These are phyloP conservation scores for Rhodotorula paludigena DNA, from an alignment of 768 basidiomycete genomes.

Conservation along the genomic window DNA sequence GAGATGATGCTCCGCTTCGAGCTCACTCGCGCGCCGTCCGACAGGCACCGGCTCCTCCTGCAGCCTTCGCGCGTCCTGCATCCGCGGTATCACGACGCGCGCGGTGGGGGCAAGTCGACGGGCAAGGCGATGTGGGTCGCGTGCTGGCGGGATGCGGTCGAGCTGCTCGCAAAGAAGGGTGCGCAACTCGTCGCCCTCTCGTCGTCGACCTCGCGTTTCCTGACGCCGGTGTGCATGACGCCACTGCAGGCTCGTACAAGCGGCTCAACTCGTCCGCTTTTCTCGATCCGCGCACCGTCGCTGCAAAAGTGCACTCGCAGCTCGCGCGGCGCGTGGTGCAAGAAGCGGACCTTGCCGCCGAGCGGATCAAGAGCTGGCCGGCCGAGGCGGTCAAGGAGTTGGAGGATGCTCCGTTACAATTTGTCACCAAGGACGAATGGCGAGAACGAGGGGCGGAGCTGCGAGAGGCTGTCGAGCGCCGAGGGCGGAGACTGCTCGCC, in stretches of 20 bases:
- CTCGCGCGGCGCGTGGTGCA: not conserved
- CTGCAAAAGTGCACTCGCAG: not conserved
- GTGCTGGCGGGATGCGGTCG: not conserved
- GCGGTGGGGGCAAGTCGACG: not conserved
- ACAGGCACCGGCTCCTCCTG: not conserved
- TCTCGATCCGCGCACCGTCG: not conserved
- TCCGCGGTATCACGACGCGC: not conserved
- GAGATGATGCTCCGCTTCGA: conserved; percentile 5
- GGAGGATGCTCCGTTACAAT: not conserved
- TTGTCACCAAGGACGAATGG: not conserved
- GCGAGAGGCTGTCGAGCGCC: not conserved
- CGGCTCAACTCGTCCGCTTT: not conserved
- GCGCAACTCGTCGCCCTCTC: not conserved
- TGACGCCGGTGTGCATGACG: not conserved
- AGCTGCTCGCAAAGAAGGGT: not conserved
- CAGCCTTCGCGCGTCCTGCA: not conserved
- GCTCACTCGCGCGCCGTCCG: not conserved
- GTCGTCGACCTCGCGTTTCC: fast-evolving
- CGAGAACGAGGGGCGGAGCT: too few relatives aligned
- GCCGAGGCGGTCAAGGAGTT: too few relatives aligned
- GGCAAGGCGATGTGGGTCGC: conserved; percentile 4
- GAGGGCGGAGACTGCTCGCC: not conserved
- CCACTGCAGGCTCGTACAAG: not conserved
- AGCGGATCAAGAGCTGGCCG: not conserved
- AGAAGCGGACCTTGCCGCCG: not conserved